These are phyloP conservation scores for Drechslera avenae DNA, from an alignment of 2,329 filamentous ascomycete species.

Conservation along the genomic window DNA sequence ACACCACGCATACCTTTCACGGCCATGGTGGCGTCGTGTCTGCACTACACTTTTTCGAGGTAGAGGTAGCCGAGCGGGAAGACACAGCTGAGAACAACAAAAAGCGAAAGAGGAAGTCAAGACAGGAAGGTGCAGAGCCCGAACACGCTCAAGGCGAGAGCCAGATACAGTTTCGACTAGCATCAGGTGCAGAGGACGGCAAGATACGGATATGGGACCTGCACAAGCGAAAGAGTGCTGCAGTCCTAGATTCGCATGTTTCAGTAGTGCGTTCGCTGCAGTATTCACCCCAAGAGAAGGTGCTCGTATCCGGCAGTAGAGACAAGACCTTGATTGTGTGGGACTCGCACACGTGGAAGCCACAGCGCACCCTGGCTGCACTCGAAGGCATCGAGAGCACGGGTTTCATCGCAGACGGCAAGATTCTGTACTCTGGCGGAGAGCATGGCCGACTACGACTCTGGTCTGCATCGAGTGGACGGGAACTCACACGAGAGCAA, in stretches of 20 bases:
- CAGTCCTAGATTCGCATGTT: slow-evolving; percentile 86
- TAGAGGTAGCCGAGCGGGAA: slow-evolving; percentile 59
- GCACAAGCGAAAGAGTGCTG: slow-evolving; percentile 77
- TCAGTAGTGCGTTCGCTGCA: slow-evolving; percentile 90
- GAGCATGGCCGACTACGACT: slow-evolving; percentile 81
- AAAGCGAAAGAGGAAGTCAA: slow-evolving; percentile 51
- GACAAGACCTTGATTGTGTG: slow-evolving; percentile 95
- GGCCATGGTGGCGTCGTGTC: slow-evolving; percentile 91
- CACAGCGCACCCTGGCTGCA: slow-evolving; percentile 78
- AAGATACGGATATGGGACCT: slow-evolving; percentile 92
- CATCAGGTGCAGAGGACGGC: slow-evolving; percentile 91
- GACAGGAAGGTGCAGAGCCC: slow-evolving; percentile 50
- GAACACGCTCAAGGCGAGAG: slow-evolving; percentile 53
- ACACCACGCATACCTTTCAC: slow-evolving; percentile 92
- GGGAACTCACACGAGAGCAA: slow-evolving; percentile 80
- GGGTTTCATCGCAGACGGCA: slow-evolving; percentile 75
- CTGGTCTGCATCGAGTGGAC: slow-evolving; percentile 78
- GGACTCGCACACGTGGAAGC: slow-evolving; percentile 85
- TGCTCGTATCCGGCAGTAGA: slow-evolving; percentile 81
- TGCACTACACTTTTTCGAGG: slow-evolving; percentile 88
- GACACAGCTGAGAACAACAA: slow-evolving; percentile 46
- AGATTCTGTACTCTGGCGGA: slow-evolving; percentile 80
- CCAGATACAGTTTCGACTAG: slow-evolving; percentile 73
- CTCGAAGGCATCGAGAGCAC: slow-evolving; percentile 84
- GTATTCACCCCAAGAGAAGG: slow-evolving; percentile 75